Conservation (phyloP, 331 rosid species). For the Rhamnella rubrinervis region DNA sequence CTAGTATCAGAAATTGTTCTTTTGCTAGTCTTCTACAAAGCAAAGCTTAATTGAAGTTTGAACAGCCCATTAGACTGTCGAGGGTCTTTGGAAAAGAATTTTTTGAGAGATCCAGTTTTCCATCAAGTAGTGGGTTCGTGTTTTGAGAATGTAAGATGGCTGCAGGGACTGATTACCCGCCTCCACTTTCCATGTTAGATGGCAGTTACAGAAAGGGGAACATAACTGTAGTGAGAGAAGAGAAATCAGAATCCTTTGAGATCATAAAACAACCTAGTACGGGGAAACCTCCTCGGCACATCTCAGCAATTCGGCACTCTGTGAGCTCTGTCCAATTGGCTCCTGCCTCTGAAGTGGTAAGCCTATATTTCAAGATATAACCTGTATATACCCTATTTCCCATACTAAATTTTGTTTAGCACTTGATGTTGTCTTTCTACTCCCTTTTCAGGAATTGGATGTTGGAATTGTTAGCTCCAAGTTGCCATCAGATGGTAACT, state of each 20-base stretch:
- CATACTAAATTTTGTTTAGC: neutral
- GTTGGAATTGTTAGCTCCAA: conserved; percentile 27
- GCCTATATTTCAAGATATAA: neutral
- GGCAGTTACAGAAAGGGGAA: conserved; percentile 33
- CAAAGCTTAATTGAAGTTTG: conserved; percentile 12
- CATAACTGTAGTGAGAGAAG: conserved; percentile 26
- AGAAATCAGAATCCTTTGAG: conserved; percentile 26
- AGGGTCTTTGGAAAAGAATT: conserved; percentile 7
- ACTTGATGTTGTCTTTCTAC: neutral
- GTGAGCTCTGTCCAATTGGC: conserved; percentile 36
- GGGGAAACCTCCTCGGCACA: conserved; percentile 37
- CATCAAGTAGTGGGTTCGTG: conserved; percentile 22
- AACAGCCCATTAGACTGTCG: neutral
- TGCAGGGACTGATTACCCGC: conserved; percentile 35
- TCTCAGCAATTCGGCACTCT: conserved; percentile 25
- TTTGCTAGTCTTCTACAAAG: neutral
- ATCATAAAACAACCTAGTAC: conserved; percentile 19
- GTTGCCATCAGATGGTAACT: conserved; percentile 25
- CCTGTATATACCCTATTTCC: neutral
- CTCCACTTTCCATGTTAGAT: conserved; percentile 30
- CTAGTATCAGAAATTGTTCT: conserved; percentile 7
- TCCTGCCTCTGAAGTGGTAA: conserved; percentile 32
- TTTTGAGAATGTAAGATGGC: conserved; percentile 29
- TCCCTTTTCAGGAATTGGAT: conserved; percentile 29
- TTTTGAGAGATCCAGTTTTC: neutral